Conservation (phyloP, 2,329 filamentous ascomycete genomes). For the Apiospora marii region DNA sequence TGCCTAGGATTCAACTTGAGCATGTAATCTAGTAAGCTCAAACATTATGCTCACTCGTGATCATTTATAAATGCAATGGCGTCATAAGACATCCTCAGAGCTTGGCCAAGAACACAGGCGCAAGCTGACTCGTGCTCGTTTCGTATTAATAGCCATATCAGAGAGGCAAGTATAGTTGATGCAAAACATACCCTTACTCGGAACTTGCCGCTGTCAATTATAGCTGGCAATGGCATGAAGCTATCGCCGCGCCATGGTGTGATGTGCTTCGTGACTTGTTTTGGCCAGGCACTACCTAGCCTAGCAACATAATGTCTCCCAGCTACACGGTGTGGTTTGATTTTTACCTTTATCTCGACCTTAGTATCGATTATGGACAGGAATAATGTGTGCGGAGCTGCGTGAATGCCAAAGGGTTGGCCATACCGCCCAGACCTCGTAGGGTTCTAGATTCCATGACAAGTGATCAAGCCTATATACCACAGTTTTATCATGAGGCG, state of each 20-base stretch:
- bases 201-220: background rate
- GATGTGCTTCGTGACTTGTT: background rate
- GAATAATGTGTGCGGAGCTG: too few relatives aligned
- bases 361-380: background rate
- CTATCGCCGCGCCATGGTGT: background rate
- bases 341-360: background rate
- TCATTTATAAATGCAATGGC: too few relatives aligned
- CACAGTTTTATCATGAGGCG: background rate
- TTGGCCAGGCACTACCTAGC: background rate
- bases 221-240: background rate
- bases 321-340: background rate
- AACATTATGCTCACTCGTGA: too few relatives aligned
- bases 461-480: background rate
- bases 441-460: background rate
- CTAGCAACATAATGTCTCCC: background rate
- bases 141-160: background rate
- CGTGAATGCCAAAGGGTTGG: background rate
- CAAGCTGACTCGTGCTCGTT: background rate
- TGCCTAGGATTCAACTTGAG: too few relatives aligned
- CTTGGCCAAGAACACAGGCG: too few relatives aligned
- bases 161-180: background rate
- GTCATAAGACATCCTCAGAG: too few relatives aligned
- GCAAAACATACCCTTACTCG: background rate
- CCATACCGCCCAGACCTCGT: background rate
- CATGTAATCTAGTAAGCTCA: too few relatives aligned